These are phyloP conservation scores for Microcos paniculata DNA, from an alignment of 345 rosid genomes.

Conservation along the genomic window DNA sequence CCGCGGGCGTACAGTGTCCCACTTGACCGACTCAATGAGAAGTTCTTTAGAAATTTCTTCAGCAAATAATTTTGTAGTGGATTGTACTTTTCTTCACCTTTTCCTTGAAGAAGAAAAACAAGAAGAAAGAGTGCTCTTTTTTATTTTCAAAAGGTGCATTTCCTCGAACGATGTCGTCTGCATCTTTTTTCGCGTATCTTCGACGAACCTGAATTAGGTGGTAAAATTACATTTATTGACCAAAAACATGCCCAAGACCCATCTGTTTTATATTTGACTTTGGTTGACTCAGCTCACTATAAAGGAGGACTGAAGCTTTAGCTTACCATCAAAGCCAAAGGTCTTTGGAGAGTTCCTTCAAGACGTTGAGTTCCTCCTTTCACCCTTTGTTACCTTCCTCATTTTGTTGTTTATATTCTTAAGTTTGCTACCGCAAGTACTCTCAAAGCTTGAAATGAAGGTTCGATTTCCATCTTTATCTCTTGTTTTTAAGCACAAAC, in stretches of 20 bases:
- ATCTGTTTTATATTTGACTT: background rate
- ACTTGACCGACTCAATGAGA: background rate
- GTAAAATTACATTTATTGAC: background rate
- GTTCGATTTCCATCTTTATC: background rate
- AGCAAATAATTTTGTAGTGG: background rate
- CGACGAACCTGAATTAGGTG: background rate
- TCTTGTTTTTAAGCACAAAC: background rate
- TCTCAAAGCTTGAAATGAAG: conserved; percentile 7
- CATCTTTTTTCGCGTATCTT: background rate
- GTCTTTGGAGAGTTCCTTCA: background rate
- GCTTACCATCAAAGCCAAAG: background rate
- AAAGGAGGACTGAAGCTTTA: background rate
- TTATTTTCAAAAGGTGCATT: background rate
- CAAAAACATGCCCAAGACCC: background rate
- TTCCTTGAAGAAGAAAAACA: background rate
- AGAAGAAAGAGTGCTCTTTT: background rate
- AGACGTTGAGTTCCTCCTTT: background rate
- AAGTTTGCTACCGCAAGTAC: background rate
- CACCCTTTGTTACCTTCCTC: background rate
- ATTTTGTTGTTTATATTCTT: background rate
- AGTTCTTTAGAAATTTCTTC: background rate
- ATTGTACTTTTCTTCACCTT: background rate
- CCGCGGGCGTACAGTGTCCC: background rate
- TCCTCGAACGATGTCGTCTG: background rate
- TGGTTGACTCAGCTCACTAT: background rate